phyloP scores from a whole-genome alignment of 192 early-diverging fungal species.

The Backusella tarrabulga region DNA sequence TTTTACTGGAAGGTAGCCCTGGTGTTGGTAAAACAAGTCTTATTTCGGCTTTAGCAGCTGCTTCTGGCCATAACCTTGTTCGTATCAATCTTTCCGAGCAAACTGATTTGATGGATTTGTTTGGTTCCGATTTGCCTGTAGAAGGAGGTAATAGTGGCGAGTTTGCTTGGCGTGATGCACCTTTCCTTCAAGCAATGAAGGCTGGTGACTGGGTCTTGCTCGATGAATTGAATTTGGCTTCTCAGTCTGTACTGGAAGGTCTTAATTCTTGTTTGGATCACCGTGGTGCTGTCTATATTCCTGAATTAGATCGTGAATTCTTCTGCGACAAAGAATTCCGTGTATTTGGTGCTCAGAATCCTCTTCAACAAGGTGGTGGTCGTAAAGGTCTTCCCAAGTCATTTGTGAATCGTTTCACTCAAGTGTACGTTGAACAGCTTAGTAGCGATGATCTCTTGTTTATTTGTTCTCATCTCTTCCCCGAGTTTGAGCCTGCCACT shows the following conservation, averaged over 20 bases:
- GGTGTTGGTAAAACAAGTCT: slow-evolving; percentile 97
- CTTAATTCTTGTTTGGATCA: slow-evolving; percentile 99
- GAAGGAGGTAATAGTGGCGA: slow-evolving; percentile 81
- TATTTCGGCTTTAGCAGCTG: slow-evolving; percentile 73
- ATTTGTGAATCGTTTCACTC: slow-evolving; percentile 96
- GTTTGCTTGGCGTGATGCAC: slow-evolving; percentile 98
- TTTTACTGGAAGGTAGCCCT: slow-evolving; percentile 95
- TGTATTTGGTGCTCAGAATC: slow-evolving; percentile 98
- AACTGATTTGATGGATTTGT: slow-evolving; percentile 97
- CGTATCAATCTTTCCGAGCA: slow-evolving; percentile 98
- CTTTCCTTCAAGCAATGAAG: slow-evolving; percentile 95
- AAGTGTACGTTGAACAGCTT: slow-evolving; percentile 90
- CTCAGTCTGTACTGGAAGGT: slow-evolving; percentile 97
- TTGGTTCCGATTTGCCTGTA: slow-evolving; percentile 96
- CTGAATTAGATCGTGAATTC: slow-evolving; percentile 92
- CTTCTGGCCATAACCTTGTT: slow-evolving; percentile 82
- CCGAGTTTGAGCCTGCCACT: slow-evolving; percentile 46
- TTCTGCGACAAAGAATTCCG: slow-evolving; percentile 77
- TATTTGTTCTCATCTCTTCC: slow-evolving; percentile 64
- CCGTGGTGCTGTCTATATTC: slow-evolving; percentile 92
- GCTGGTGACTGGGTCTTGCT: slow-evolving; percentile 95
- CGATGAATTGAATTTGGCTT: slow-evolving; percentile 98
- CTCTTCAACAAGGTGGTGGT: slow-evolving; percentile 94
- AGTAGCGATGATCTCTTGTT: slow-evolving; percentile 73
- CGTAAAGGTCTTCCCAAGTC: slow-evolving; percentile 97